phyloP scores from a whole-genome alignment of 768 basidiomycete species.

The Boletus coccyginus region DNA sequence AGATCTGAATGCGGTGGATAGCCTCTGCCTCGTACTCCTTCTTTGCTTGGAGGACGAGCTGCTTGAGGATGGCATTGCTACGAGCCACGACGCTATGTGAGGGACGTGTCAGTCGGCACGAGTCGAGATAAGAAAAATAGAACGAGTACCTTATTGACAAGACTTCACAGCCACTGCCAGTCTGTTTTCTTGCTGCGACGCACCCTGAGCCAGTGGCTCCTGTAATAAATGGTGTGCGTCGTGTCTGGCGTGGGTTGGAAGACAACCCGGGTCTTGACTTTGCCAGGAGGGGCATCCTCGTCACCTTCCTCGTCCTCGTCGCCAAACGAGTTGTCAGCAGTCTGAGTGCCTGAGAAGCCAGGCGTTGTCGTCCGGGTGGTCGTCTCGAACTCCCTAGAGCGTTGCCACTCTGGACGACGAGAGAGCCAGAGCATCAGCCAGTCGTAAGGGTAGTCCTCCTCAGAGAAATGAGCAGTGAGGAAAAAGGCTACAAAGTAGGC shows the following conservation, averaged over 20 bases:
- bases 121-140: conserved; percentile 13
- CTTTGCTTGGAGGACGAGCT: conserved; percentile 88
- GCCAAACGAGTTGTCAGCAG: conserved; percentile 55
- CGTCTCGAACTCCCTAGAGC: conserved; percentile 85
- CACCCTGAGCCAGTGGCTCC: conserved; percentile 80
- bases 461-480: conserved; percentile 86
- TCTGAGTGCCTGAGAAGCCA: conserved; percentile 46
- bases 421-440: conserved; percentile 92
- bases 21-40: conserved; percentile 85
- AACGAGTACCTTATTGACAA: conserved; percentile 64
- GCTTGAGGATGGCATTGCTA: conserved; percentile 79
- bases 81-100: conserved; percentile 71
- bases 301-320: conserved; percentile 46
- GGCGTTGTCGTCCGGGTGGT: conserved; percentile 73
- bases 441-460: conserved; percentile 88
- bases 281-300: conserved; percentile 50
- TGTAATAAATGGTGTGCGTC: conserved; percentile 86
- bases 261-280: conserved; percentile 74
- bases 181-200: conserved; percentile 67
- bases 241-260: conserved; percentile 89
- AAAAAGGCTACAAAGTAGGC: conserved; percentile 57
- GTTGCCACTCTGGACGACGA: conserved; percentile 83
- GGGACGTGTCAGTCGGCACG: conserved; percentile 12
- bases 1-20: conserved; percentile 84
- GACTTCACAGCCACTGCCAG: conserved; percentile 65